Evolutionary conservation across 2,329 filamentous ascomycete genomes (phyloP), one percentile per base, ranked within the genome.

Genomic region (Ophiostoma sp.): DNA sequence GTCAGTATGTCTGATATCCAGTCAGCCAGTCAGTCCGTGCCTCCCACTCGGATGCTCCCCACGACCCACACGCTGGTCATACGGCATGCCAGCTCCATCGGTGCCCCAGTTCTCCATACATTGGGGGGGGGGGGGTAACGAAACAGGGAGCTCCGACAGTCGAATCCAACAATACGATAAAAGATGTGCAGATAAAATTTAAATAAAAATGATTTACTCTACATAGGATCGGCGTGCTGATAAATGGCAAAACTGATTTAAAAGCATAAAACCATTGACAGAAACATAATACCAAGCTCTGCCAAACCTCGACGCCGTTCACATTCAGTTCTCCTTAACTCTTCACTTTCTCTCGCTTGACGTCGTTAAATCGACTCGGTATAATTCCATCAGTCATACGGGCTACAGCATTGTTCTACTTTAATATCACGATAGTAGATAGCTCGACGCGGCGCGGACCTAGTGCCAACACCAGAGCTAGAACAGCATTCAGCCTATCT

Each of bases 101-200:
- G 55, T 55, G 27, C 55, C 38, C 55, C 55, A 60, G 55, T 60
- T 60, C 27, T 40, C 55, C 27, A 55, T 55, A 55, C 45, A 47
- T 55, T 55, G n/a, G 14, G 49, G 27, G n/a, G 14, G 49, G 27
- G 55, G 55, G 45, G 18, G 55, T 38, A 60, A 60, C 55, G 38
- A 38, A 60, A 40, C 12, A 60, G 55, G 55, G 55, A 60, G 55
- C 55, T 60, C 55, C 55, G 55, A 60, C 12, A 60, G 38, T 58
- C 27, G 18, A 36, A 18, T 6, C 14, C 27, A 27, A 18, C 18
- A 52, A 60, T 38, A 14, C 55, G 27, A 60, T 40, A 60, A 60
- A 60, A 58, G n/a, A 36, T 7, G 14, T 49, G 47, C 18, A 49
- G 18, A 55, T 55, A 7, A 55, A 9, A 18, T 8, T n/a, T 27